Percentiles rank a stretch among this genome's conserved stretches.
Evolutionary conservation across 2,329 filamentous ascomycete species (phyloP).

Genomic region (Neofusicoccum sp.): DNA sequence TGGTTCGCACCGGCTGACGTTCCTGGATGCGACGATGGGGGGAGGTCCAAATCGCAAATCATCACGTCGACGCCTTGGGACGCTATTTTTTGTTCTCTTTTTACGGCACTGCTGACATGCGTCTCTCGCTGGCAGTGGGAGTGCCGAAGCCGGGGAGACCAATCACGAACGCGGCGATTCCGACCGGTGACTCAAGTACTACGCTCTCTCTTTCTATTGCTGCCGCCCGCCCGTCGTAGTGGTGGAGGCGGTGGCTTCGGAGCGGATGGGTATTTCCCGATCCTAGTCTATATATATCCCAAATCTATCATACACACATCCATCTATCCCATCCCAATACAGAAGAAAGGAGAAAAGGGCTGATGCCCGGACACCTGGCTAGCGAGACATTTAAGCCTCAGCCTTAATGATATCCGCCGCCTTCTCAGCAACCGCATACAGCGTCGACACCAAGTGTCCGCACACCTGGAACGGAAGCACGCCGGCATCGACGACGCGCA

Average conservation of each 20-base stretch:
- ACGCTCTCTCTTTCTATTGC: too few species aligned
- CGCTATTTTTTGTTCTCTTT: too few species aligned
- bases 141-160: too few species aligned
- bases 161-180: too few species aligned
- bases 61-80: too few species aligned
- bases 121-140: too few species aligned
- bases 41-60: too few species aligned
- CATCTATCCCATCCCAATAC: background rate
- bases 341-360: background rate
- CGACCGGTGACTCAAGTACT: too few species aligned
- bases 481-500: conserved; percentile 25
- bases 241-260: background rate
- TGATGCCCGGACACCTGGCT: background rate
- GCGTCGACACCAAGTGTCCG: conserved; percentile 15
- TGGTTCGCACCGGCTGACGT: too few species aligned
- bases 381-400: background rate
- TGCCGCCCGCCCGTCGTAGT: too few species aligned
- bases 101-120: too few species aligned
- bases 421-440: conserved; percentile 25
- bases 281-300: background rate
- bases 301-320: background rate
- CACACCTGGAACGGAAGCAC: conserved; percentile 23
- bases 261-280: background rate
- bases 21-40: too few species aligned
- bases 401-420: conserved; percentile 36